Base-by-base conservation (phyloP, 2,329 filamentous ascomycete genomes). In the Colletotrichum lini region DNA sequence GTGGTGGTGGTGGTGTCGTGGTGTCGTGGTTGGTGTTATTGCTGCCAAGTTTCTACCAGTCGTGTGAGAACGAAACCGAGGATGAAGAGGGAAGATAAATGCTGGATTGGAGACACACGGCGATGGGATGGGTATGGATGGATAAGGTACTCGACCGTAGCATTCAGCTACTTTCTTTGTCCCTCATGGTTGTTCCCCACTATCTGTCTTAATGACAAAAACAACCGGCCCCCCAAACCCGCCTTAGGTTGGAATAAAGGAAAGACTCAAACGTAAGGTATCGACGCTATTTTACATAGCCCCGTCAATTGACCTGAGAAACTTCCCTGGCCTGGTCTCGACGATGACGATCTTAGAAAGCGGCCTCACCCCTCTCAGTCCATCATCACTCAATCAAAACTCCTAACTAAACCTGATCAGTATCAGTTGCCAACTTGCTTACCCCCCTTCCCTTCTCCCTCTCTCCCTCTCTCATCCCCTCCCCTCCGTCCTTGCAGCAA, bases 21-120 rank as follows among this genome's bases (percentile, higher is more conserved):
- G 42, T 56, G 30, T 12, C 26, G n/a, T 45, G 16, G 26, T 15
- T 10, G 26, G 47, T 47, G 60, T 23, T 65, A n/a, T 26, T 40
- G 42, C 63, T 61, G 63, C 67, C 67, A 70, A 57, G 63, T 70
- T 67, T 61, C 45, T 49, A 56, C 59, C 45, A 23, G 50, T 54
- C 35, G 67, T 64, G 61, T 56, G 63, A 67, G 54, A 60, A 52
- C 56, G 67, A 70, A 47, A 61, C 21, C 56, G 63, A 70, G 26
- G 52, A 26, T 4, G 45, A 56, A 70, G 26, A 42, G 15, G 8
- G 45, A 13, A 42, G 16, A 61, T 30, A 38, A 21, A 49, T 40
- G 38, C 47, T 45, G 53, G 53, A 13, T 53, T 35, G 42, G 23
- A 35, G 50, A 30, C 26, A 54, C 12, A 4, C 30, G 21, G 30